These are phyloP conservation scores for Lophium mytilinum DNA, from an alignment of 495 filamentous ascomycete species.

Conservation along the genomic window DNA sequence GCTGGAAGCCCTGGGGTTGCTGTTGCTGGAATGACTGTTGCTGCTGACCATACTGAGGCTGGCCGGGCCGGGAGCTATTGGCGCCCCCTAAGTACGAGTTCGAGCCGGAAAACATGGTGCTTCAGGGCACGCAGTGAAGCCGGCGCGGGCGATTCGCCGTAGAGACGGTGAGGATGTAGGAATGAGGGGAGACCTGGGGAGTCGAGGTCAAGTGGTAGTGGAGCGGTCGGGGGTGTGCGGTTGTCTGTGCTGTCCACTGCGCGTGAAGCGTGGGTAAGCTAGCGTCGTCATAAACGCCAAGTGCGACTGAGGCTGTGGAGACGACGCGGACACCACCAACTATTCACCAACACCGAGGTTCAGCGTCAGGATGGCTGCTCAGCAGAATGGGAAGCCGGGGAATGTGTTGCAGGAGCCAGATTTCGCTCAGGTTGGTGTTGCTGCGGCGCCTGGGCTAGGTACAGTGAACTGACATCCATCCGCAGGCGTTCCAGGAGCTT, in stretches of 20 bases:
- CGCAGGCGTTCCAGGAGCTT: slow-evolving; percentile 36
- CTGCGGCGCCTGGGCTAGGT: no score
- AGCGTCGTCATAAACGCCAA: slow-evolving; percentile 1
- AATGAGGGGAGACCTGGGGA: background rate
- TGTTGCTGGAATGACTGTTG: slow-evolving; percentile 46
- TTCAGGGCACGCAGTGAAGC: background rate
- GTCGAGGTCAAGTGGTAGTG: background rate
- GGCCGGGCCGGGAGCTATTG: slow-evolving; percentile 65
- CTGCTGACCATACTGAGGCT: slow-evolving; percentile 57
- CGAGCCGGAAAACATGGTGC: slow-evolving; percentile 77
- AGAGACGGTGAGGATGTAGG: background rate
- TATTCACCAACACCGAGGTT: no score
- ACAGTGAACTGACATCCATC: background rate
- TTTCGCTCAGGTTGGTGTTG: slow-evolving; percentile 23
- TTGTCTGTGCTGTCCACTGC: background rate
- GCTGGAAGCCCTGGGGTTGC: slow-evolving; percentile 36
- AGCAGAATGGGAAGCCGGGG: slow-evolving; percentile 12
- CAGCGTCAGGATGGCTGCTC: slow-evolving; percentile 11
- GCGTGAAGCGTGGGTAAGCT: background rate
- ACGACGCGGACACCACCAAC: no score
- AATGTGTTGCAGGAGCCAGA: slow-evolving; percentile 17
- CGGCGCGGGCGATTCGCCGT: background rate
- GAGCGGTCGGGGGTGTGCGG: background rate
- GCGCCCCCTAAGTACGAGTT: slow-evolving; percentile 74
- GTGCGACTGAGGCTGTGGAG: background rate